Evolutionary conservation across 2,329 filamentous ascomycete genomes (phyloP).

Genomic region (Acarospora socialis): DNA sequence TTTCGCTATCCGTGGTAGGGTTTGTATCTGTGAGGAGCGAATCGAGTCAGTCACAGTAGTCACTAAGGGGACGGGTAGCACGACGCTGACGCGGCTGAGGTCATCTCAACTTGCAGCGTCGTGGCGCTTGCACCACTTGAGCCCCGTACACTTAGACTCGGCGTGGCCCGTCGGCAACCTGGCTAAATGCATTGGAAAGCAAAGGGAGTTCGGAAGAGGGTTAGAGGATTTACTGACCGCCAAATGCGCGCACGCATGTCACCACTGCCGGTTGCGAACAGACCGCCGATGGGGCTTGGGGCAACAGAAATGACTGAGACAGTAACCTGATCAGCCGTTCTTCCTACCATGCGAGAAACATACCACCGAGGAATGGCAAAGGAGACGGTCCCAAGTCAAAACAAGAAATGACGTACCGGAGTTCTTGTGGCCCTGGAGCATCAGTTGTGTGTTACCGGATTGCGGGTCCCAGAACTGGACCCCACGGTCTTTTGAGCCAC

Average conservation of each 20-base stretch:
- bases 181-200: too few relatives aligned
- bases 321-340: slow-evolving; percentile 6
- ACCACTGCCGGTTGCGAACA: slow-evolving; percentile 91
- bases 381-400: neutral
- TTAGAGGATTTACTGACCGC: slow-evolving; percentile 57
- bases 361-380: slow-evolving; percentile 12
- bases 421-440: slow-evolving; percentile 98
- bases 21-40: too few relatives aligned
- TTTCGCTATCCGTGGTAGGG: too few relatives aligned
- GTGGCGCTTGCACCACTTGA: too few relatives aligned
- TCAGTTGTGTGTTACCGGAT: slow-evolving; percentile 86
- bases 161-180: too few relatives aligned
- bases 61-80: too few relatives aligned
- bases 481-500: slow-evolving; percentile 89
- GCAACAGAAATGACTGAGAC: slow-evolving; percentile 78
- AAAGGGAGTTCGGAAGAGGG: slow-evolving; percentile 14
- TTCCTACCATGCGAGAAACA: neutral
- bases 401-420: slow-evolving; percentile 41
- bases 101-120: too few relatives aligned
- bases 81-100: too few relatives aligned
- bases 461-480: slow-evolving; percentile 98
- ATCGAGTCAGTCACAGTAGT: too few relatives aligned
- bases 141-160: too few relatives aligned
- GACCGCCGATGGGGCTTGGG: slow-evolving; percentile 71
- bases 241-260: slow-evolving; percentile 97